A percentile compares a stretch with the other conserved stretches of the same genome.
These are phyloP conservation scores for Volvox reticuliferus DNA, from an alignment of 139 green algal genomes.

Conservation along the genomic window DNA sequence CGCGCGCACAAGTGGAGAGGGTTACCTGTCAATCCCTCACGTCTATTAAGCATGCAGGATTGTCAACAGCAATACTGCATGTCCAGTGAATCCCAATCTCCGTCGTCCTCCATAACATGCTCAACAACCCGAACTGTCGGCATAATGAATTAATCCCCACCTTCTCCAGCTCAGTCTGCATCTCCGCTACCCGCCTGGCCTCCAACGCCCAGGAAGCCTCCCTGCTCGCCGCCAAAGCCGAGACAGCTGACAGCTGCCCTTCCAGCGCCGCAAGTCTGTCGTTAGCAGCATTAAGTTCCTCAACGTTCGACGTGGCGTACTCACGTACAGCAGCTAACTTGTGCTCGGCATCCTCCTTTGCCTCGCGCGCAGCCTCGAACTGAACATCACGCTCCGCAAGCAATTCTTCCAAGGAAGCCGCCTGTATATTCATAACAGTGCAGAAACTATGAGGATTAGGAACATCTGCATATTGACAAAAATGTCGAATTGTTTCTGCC, in stretches of 20 bases:
- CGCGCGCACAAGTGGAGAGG: too few relatives aligned
- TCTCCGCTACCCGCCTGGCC: background rate
- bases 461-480: too few relatives aligned
- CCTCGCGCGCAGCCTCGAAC: background rate
- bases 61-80: too few relatives aligned
- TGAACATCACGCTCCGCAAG: background rate
- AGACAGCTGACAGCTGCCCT: background rate
- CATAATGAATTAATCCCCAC: background rate
- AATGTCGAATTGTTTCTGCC: background rate
- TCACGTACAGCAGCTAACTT: conserved; percentile 30
- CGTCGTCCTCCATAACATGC: too few relatives aligned
- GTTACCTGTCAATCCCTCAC: too few relatives aligned
- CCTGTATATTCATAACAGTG: background rate
- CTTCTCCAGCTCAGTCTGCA: conserved; percentile 14
- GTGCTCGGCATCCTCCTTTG: background rate
- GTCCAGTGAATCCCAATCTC: too few relatives aligned
- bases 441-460: too few relatives aligned
- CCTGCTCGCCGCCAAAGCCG: background rate
- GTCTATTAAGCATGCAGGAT: too few relatives aligned
- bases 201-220: background rate
- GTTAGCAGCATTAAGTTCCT: conserved; percentile 8
- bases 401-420: background rate
- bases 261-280: background rate
- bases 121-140: too few relatives aligned
- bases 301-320: conserved; percentile 31